These are phyloP conservation scores for Suillus cothurnatus DNA, from an alignment of 768 basidiomycete genomes.

Conservation along the genomic window DNA sequence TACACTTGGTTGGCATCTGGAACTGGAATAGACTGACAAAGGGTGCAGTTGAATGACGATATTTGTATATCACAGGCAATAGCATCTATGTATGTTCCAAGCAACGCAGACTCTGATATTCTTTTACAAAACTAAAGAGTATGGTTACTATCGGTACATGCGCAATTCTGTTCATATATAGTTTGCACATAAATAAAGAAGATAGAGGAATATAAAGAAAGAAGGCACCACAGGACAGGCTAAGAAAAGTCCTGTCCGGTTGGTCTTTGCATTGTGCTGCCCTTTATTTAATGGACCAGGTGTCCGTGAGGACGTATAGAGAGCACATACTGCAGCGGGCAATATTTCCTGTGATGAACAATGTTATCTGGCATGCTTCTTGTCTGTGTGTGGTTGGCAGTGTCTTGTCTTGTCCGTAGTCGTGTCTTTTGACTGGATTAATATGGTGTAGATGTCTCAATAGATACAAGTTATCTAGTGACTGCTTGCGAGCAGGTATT, in stretches of 20 bases:
- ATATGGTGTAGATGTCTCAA: too few species aligned
- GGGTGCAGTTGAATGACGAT: neutral
- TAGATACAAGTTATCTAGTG: too few species aligned
- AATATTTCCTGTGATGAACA: neutral
- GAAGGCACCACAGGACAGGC: neutral
- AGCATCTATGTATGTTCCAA: neutral
- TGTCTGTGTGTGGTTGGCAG: too few species aligned
- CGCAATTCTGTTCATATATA: neutral
- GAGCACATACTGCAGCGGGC: neutral
- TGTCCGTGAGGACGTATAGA: neutral
- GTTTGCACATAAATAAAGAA: neutral
- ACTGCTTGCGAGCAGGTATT: too few species aligned
- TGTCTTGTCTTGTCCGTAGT: too few species aligned
- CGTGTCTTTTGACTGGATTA: too few species aligned
- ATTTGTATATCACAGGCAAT: too few species aligned
- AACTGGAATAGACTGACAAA: neutral
- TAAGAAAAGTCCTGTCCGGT: neutral
- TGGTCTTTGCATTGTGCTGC: neutral
- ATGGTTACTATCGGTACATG: neutral
- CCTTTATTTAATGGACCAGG: neutral
- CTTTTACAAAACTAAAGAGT: neutral
- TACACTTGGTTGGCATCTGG: neutral
- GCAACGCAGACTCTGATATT: neutral
- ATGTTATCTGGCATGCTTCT: neutral
- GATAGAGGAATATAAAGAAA: neutral